Base-by-base conservation (phyloP, 257 asterid species). In the Anisodus acutangulus region DNA sequence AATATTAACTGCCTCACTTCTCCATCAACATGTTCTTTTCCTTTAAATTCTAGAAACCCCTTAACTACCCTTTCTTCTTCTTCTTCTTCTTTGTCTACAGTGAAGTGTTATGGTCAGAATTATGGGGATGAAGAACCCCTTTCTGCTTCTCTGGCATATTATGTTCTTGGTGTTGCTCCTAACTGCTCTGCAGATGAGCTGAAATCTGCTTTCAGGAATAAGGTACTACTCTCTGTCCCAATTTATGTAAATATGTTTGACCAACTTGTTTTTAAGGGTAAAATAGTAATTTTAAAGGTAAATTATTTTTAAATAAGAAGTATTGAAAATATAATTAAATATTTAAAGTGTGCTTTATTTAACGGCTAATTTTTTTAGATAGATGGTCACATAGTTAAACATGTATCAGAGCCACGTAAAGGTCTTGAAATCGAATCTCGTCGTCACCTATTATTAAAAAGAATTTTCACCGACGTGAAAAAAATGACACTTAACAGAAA, bases 181-280 rank as follows among this genome's bases (percentile, higher is more conserved):
- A 87, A 86, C 15, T 95, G 94, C 88, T 89, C 94, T 68, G 78
- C 91, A 41, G 87, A 91, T 41, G 92, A 92, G 81, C 89, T 95
- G 87, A 95, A 95, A 88, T 90, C 94, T 85, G 98, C 99, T 85
- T 95, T 95, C 84, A 94, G 99, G 8, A 67, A 91, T 85, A 95
- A 94, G 89, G 99, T 94, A 86, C 70, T 68, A 19, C 63, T 17
- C 63, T 17, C 11, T 0, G 8, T 67, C 19, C 49, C 1, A 35
- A 35, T 35, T 37, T 13, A 81, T 16, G 3, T 69, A 67, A 19
- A 51, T 22, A 1, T 10, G 51, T 83, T 72, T 39, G 8, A 57
- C 26, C 26, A 31, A 31, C 35, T 31, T 31, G 2, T 31, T 31
- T 31, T 31, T 31, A 22, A 22, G 26, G 26, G 26, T 22, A 22